Evolutionary conservation across 2,329 filamentous ascomycete species (phyloP).

Genomic region (Fusarium sp.): DNA sequence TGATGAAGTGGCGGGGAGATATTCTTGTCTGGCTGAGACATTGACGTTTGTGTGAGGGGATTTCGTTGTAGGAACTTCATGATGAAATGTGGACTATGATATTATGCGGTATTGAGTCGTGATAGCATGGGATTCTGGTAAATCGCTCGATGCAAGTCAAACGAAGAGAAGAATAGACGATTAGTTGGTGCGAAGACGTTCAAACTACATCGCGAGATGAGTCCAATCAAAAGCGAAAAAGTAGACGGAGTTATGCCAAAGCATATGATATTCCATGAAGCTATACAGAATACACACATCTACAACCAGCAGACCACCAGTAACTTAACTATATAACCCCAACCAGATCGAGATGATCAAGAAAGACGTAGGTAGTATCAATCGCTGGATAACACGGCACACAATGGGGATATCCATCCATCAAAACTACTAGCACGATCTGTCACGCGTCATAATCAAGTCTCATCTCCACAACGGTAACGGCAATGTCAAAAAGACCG

Average conservation of each 20-base stretch:
- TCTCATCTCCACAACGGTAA: not conserved
- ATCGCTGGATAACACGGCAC: slow-evolving; percentile 8
- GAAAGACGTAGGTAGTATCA: not conserved
- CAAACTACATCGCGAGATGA: not conserved
- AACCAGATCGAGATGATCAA: not conserved
- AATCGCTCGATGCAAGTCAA: rapidly evolving
- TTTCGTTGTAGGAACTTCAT: not conserved
- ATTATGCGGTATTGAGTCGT: no score
- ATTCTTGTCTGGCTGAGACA: not conserved
- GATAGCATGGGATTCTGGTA: not conserved
- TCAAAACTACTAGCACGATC: not conserved
- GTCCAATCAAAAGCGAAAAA: not conserved
- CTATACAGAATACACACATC: not conserved
- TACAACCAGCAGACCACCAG: not conserved
- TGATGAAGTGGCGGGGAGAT: not conserved
- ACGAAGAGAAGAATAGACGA: not conserved
- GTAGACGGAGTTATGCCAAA: no score
- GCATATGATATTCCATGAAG: not conserved
- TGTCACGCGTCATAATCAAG: not conserved
- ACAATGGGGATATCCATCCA: slow-evolving; percentile 5
- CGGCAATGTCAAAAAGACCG: slow-evolving; percentile 5
- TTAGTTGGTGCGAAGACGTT: not conserved
- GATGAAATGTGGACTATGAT: not conserved
- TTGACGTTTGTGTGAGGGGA: not conserved
- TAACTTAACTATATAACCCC: not conserved